phyloP scores from a whole-genome alignment of 805 yeast genomes.

The Candida nitratophila region DNA sequence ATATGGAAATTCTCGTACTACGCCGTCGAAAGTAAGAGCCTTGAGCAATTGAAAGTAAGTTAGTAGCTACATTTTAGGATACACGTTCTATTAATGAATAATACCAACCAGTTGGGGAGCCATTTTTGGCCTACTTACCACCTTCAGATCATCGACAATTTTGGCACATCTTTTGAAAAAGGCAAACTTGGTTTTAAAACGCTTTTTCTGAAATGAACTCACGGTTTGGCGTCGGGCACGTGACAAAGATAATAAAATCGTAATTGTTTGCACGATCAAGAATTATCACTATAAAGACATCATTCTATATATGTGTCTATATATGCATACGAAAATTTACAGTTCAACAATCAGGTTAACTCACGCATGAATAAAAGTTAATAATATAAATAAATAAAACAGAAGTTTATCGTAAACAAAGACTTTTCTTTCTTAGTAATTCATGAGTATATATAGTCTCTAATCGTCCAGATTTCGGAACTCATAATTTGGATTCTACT shows the following conservation, averaged over 20 bases:
- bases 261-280: too few relatives aligned
- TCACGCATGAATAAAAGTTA: not conserved
- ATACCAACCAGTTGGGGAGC: not conserved
- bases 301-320: too few relatives aligned
- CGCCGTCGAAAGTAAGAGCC: slow-evolving; percentile 9
- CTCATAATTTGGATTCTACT: slow-evolving; percentile 11
- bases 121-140: not conserved
- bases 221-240: not conserved
- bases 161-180: not conserved
- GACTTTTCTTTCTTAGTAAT: too few relatives aligned
- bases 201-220: too few relatives aligned
- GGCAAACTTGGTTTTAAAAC: not conserved
- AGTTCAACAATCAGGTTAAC: too few relatives aligned
- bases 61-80: not conserved
- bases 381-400: not conserved
- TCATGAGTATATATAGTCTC: too few relatives aligned
- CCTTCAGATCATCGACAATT: not conserved
- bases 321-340: too few relatives aligned
- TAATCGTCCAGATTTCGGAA: not conserved
- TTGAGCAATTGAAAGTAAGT: not conserved
- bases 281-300: too few relatives aligned
- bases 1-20: slow-evolving; percentile 5
- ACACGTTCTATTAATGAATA: too few relatives aligned
- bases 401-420: not conserved
- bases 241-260: too few relatives aligned